A percentile compares a stretch with the other conserved stretches of the same genome.
These are phyloP conservation scores for Phytopythium kandeliae DNA, from an alignment of 352 stramenopile species.

Conservation along the genomic window DNA sequence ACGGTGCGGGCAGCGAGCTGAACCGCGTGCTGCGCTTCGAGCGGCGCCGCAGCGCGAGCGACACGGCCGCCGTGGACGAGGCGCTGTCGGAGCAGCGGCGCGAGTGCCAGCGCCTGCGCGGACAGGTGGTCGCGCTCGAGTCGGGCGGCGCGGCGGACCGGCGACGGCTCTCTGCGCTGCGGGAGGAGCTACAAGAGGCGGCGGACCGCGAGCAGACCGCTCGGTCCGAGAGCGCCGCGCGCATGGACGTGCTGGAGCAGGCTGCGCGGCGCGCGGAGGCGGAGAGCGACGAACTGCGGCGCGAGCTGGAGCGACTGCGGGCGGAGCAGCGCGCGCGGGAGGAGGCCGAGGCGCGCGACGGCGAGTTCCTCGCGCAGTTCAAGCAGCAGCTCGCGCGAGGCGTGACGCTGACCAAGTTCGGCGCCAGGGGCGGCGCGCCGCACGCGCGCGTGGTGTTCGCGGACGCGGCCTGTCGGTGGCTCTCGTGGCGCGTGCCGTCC, in stretches of 20 bases:
- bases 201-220: conserved; percentile 15
- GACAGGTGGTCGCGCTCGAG: conserved; percentile 27
- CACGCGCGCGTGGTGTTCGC: conserved; percentile 50
- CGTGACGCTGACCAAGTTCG: conserved; percentile 54
- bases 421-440: conserved; percentile 31
- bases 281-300: conserved; percentile 24
- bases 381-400: conserved; percentile 49
- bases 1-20: conserved; percentile 2
- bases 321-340: conserved; percentile 15
- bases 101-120: conserved; percentile 34
- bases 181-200: conserved; percentile 19
- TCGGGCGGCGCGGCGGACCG: conserved; percentile 21
- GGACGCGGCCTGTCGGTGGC: conserved; percentile 44
- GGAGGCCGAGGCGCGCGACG: conserved; percentile 27
- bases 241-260: conserved; percentile 15
- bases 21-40: conserved; percentile 5
- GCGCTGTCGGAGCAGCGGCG: conserved; percentile 21
- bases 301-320: conserved; percentile 28
- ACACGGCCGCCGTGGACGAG: background rate
- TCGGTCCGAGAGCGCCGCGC: conserved; percentile 11
- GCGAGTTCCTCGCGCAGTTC: conserved; percentile 41
- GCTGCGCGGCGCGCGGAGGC: conserved; percentile 17
- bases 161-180: conserved; percentile 20
- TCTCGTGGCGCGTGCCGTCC: conserved; percentile 49
- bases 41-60: background rate